Evolutionary conservation across 139 green algal genomes (phyloP).

Genomic region (Nannochloris sp.): DNA sequence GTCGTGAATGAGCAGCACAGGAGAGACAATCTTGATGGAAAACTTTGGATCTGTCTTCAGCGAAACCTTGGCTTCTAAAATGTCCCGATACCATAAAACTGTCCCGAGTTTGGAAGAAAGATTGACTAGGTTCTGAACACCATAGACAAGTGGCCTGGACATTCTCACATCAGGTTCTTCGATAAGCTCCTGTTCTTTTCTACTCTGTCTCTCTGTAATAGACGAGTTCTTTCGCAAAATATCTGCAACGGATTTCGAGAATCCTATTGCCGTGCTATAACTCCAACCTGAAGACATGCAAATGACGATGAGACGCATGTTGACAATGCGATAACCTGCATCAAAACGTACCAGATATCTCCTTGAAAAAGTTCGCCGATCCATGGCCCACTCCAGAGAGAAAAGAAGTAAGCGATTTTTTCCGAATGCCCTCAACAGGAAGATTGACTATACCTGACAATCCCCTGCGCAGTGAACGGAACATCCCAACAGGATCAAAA

Average conservation of each 20-base stretch:
- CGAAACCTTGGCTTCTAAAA: background rate
- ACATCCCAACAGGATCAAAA: slow-evolving; percentile 54
- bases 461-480: slow-evolving; percentile 33
- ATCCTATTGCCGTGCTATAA: too few relatives aligned
- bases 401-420: slow-evolving; percentile 36
- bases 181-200: too few relatives aligned
- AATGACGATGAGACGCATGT: too few relatives aligned
- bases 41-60: background rate
- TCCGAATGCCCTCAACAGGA: slow-evolving; percentile 37
- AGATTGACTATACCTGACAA: slow-evolving; percentile 39
- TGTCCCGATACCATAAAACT: background rate
- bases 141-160: too few relatives aligned
- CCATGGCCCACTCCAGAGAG: slow-evolving; percentile 46
- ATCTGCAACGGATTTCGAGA: too few relatives aligned
- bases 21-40: background rate
- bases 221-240: too few relatives aligned
- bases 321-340: background rate
- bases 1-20: background rate
- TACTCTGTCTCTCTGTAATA: too few relatives aligned
- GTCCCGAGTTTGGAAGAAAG: too few relatives aligned
- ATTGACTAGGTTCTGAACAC: too few relatives aligned
- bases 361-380: slow-evolving; percentile 37
- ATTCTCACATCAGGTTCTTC: too few relatives aligned
- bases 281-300: too few relatives aligned
- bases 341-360: slow-evolving; percentile 32